These are phyloP conservation scores for Eucalyptus brandiana DNA, from an alignment of 345 rosid species.

Conservation along the genomic window DNA sequence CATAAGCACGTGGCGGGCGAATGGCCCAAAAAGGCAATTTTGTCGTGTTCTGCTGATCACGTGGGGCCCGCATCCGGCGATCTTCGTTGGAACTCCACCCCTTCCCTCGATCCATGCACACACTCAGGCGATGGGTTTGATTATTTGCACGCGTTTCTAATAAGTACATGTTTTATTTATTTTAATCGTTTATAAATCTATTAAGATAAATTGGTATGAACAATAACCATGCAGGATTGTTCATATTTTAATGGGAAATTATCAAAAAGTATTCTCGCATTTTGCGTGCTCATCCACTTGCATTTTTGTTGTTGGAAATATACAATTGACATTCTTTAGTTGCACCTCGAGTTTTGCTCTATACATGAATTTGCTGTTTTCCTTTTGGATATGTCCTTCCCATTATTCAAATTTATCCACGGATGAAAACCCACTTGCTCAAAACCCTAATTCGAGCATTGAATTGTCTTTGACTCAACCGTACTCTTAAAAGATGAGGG, in stretches of 20 bases:
- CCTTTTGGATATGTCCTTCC: not conserved
- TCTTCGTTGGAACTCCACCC: not conserved
- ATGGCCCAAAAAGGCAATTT: not conserved
- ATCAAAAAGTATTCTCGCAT: fast-evolving
- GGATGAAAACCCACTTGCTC: not conserved
- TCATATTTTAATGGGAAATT: not conserved
- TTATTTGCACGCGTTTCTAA: fast-evolving
- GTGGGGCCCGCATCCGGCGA: not conserved
- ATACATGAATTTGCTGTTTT: fast-evolving
- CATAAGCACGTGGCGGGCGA: not conserved
- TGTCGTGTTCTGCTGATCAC: not conserved
- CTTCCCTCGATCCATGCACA: not conserved
- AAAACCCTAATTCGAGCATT: not conserved
- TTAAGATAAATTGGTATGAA: not conserved
- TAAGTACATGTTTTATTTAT: not conserved
- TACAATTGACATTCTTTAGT: fast-evolving
- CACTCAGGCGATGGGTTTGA: not conserved
- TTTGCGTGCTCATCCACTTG: fast-evolving
- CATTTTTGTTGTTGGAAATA: fast-evolving
- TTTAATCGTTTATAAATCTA: not conserved
- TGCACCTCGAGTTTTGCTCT: fast-evolving
- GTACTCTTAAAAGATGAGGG: not conserved
- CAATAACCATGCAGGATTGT: not conserved
- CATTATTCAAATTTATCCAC: not conserved
- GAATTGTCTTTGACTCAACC: not conserved